A percentile compares a stretch with the other conserved stretches of the same genome.
Evolutionary conservation across 2,329 filamentous ascomycete genomes (phyloP).

Genomic region (Canariomyces notabilis): DNA sequence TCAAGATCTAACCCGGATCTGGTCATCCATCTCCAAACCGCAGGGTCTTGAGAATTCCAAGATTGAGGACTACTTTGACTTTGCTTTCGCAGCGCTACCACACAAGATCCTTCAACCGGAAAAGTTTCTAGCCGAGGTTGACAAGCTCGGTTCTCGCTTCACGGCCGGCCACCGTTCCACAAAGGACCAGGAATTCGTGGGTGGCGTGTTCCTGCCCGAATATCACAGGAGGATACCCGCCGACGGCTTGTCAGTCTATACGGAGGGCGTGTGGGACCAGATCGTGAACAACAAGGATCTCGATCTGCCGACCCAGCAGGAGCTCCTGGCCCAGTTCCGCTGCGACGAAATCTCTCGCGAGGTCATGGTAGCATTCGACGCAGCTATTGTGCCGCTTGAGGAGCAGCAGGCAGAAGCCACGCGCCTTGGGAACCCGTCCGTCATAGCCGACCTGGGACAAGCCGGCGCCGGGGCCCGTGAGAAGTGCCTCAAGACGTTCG

Average conservation of each 20-base stretch:
- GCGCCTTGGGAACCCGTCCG: slow-evolving; percentile 64
- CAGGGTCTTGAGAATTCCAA: slow-evolving; percentile 78
- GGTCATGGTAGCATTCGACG: slow-evolving; percentile 78
- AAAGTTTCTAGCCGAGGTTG: slow-evolving; percentile 76
- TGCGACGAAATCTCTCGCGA: slow-evolving; percentile 95
- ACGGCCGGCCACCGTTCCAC: slow-evolving; percentile 70
- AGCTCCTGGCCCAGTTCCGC: slow-evolving; percentile 91
- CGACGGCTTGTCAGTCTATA: slow-evolving; percentile 93
- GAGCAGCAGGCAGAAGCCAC: slow-evolving; percentile 73
- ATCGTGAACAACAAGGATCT: slow-evolving; percentile 99
- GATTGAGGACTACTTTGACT: slow-evolving; percentile 98
- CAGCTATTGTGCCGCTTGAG: slow-evolving; percentile 75
- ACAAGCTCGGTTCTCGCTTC: slow-evolving; percentile 76
- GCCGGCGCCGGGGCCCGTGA: slow-evolving; percentile 67
- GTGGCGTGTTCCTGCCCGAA: slow-evolving; percentile 82
- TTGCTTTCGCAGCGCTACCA: slow-evolving; percentile 89
- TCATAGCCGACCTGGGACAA: slow-evolving; percentile 69
- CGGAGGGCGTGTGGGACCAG: slow-evolving; percentile 93
- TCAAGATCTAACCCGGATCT: slow-evolving; percentile 87
- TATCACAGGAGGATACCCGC: slow-evolving; percentile 95
- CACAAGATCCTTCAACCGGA: slow-evolving; percentile 97
- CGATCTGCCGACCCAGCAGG: slow-evolving; percentile 93
- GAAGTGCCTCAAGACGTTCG: slow-evolving; percentile 76
- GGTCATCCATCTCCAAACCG: slow-evolving; percentile 89
- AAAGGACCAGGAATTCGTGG: slow-evolving; percentile 69